Evolutionary conservation across 1,284 basidiomycete genomes (phyloP).

Genomic region (Ceratobasidium sp.): DNA sequence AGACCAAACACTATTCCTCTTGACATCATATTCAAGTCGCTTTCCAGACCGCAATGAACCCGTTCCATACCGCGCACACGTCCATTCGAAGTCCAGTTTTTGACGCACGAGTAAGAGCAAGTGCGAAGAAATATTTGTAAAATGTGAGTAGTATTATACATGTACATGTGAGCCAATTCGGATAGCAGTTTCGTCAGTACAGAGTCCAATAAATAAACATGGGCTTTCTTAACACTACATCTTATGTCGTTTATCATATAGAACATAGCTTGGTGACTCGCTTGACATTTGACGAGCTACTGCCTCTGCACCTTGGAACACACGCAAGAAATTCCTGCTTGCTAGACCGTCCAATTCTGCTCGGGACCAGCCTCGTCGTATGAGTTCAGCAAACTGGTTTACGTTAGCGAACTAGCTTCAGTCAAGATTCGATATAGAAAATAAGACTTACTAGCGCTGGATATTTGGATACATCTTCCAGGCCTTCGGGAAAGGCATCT

Average conservation of each 20-base stretch:
- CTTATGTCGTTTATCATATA: constrained; percentile 32
- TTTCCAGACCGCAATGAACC: constrained; percentile 86
- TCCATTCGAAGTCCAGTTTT: constrained; percentile 83
- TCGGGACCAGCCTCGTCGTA: constrained; percentile 82
- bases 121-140: constrained; percentile 87
- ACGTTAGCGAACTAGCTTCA: background rate
- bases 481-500: constrained; percentile 63
- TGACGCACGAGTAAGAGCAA: constrained; percentile 84
- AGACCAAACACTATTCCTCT: constrained; percentile 50
- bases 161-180: background rate
- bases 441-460: constrained; percentile 69
- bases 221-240: background rate
- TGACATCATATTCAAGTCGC: background rate
- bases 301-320: constrained; percentile 79
- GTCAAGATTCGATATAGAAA: background rate
- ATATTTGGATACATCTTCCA: constrained; percentile 81
- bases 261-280: constrained; percentile 17
- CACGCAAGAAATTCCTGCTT: constrained; percentile 83
- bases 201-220: constrained; percentile 16
- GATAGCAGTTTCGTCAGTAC: constrained; percentile 14
- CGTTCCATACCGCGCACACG: constrained; percentile 91
- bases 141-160: constrained; percentile 11
- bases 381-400: constrained; percentile 82
- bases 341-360: constrained; percentile 84
- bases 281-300: constrained; percentile 56